Evolutionary conservation across 345 rosid genomes (phyloP).

Genomic region (Capsella bursapastoris): DNA sequence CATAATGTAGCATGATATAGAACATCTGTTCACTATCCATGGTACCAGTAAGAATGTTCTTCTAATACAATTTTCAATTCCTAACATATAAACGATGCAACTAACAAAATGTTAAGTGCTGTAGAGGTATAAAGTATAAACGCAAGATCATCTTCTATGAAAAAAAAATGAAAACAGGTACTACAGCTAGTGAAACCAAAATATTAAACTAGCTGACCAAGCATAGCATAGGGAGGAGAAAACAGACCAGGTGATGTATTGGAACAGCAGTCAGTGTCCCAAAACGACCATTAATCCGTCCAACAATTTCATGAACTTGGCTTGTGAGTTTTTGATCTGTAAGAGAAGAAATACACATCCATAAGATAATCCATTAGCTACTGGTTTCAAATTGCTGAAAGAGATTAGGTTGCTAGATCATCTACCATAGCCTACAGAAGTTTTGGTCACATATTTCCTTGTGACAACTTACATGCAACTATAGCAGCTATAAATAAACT

Average conservation of each 20-base stretch:
- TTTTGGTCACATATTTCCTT: constrained; percentile 7
- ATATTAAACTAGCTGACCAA: constrained; percentile 29
- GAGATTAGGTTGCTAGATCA: constrained; percentile 2
- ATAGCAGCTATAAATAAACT: constrained; percentile 10
- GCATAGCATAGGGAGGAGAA: constrained; percentile 31
- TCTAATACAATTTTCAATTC: constrained; percentile 1
- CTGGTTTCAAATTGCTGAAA: not conserved
- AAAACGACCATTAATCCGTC: constrained; percentile 99
- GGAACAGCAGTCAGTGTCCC: constrained; percentile 95
- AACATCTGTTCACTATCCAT: constrained; percentile 6
- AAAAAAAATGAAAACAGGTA: not conserved
- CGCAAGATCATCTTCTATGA: constrained; percentile 1
- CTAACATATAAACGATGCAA: constrained; percentile 6
- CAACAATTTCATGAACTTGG: constrained; percentile 99
- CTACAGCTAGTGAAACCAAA: constrained; percentile 15
- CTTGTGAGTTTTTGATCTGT: constrained; percentile 95
- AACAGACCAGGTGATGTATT: constrained; percentile 92
- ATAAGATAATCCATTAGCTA: constrained; percentile 20
- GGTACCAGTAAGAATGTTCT: constrained; percentile 4
- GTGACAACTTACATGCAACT: constrained; percentile 5
- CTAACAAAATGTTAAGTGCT: not conserved
- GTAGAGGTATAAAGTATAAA: not conserved
- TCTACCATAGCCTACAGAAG: not conserved
- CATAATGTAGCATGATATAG: not conserved
- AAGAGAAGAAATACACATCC: constrained; percentile 11